phyloP scores from a whole-genome alignment of 1,284 basidiomycete species.

The Ustilago lituana region DNA sequence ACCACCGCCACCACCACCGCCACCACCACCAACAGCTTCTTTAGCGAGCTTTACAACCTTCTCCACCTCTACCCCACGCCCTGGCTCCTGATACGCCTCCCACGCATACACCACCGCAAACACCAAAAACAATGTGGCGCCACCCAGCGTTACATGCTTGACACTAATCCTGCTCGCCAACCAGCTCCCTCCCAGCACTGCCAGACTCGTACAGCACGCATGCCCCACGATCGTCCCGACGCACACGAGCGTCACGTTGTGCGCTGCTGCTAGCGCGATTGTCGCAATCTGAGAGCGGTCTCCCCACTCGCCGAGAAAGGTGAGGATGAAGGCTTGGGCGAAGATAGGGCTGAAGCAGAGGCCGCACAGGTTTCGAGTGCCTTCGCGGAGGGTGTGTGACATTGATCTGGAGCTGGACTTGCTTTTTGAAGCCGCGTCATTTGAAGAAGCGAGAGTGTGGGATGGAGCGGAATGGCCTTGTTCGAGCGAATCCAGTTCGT shows the following conservation, averaged over 20 bases:
- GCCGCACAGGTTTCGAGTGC: constrained; percentile 82
- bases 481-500: constrained; percentile 45
- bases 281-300: constrained; percentile 97
- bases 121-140: constrained; percentile 81
- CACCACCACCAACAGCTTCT: neutral
- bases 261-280: constrained; percentile 92
- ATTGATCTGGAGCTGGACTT: no score
- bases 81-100: constrained; percentile 66
- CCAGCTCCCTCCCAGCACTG: constrained; percentile 88
- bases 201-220: constrained; percentile 84
- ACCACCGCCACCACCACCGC: neutral
- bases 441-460: neutral
- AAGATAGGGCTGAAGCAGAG: constrained; percentile 90
- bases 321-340: constrained; percentile 92
- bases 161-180: constrained; percentile 70
- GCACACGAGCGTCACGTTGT: constrained; percentile 83
- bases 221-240: constrained; percentile 91
- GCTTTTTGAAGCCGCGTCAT: neutral
- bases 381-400: constrained; percentile 70
- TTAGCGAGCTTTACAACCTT: constrained; percentile 11
- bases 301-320: constrained; percentile 98
- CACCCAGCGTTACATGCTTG: constrained; percentile 78
- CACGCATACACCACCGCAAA: constrained; percentile 72
- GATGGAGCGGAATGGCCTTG: constrained; percentile 10
- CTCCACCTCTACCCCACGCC: neutral